Evolutionary conservation across 495 filamentous ascomycete genomes (phyloP).

Genomic region (Aspergillus homomorphus): DNA sequence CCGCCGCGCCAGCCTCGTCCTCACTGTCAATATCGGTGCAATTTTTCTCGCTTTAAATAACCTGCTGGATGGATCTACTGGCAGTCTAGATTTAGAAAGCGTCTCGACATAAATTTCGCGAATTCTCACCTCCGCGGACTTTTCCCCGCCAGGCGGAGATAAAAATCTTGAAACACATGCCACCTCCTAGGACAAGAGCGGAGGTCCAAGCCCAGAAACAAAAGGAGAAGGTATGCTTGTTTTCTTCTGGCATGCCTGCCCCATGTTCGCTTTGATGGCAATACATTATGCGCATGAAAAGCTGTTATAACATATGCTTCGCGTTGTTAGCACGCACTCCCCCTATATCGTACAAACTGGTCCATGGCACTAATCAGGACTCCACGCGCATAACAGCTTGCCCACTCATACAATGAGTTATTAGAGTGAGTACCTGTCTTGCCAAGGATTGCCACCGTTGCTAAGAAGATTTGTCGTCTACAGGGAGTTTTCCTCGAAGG

Average conservation of each 20-base stretch:
- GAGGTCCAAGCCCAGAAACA: constrained; percentile 89
- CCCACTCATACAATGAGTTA: constrained; percentile 92
- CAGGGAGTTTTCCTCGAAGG: constrained; percentile 93
- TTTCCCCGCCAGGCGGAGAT: constrained; percentile 29
- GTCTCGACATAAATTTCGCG: constrained; percentile 5
- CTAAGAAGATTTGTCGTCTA: constrained; percentile 17
- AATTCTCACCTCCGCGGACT: constrained; percentile 12
- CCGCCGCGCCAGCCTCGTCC: constrained; percentile 8
- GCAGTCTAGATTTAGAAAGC: constrained; percentile 4
- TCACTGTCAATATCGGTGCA: neutral
- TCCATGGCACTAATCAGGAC: neutral
- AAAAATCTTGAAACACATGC: constrained; percentile 48
- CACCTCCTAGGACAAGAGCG: constrained; percentile 68
- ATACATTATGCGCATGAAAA: neutral
- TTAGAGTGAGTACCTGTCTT: constrained; percentile 66
- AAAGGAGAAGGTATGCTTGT: constrained; percentile 75
- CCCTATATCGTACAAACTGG: neutral
- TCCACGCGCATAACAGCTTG: constrained; percentile 60
- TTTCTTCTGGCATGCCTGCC: neutral
- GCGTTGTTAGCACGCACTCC: neutral
- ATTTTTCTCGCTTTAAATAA: neutral
- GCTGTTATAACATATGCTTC: neutral
- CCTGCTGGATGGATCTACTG: constrained; percentile 24
- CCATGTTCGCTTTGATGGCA: neutral
- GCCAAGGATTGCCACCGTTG: neutral